Evolutionary conservation across 1,139 yeast species (phyloP).

Genomic region (Hyphopichia buzzinii): DNA sequence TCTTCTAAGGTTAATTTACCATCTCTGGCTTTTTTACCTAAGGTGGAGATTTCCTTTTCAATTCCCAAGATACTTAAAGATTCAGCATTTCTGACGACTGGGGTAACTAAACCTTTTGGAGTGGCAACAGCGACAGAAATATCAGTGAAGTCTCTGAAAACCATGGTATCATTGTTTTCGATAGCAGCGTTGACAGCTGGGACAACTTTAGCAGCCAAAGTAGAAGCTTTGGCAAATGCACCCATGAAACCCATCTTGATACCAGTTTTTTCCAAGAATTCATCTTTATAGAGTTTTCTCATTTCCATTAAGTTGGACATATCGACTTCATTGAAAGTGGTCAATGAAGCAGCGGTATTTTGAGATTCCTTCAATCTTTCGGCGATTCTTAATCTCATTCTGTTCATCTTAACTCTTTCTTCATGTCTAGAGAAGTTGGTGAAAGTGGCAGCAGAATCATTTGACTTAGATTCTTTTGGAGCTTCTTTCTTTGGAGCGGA

Average conservation of each 20-base stretch:
- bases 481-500: conserved; percentile 22
- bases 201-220: conserved; percentile 90
- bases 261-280: conserved; percentile 90
- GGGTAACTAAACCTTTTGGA: conserved; percentile 98
- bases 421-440: conserved; percentile 79
- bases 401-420: conserved; percentile 96
- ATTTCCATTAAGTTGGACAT: conserved; percentile 90
- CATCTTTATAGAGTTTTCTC: conserved; percentile 97
- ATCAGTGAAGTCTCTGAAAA: conserved; percentile 94
- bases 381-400: conserved; percentile 99
- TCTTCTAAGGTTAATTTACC: conserved; percentile 96
- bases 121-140: conserved; percentile 98
- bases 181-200: conserved; percentile 97
- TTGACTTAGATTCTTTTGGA: conserved; percentile 21
- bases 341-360: conserved; percentile 96
- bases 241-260: conserved; percentile 99
- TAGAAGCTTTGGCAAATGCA: conserved; percentile 91
- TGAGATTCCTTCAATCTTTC: conserved; percentile 99
- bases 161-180: conserved; percentile 89
- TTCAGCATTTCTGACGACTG: conserved; percentile 97
- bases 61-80: conserved; percentile 83
- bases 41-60: conserved; percentile 77
- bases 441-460: conserved; percentile 38
- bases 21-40: conserved; percentile 95
- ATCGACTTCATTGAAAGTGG: conserved; percentile 97